Conservation (phyloP, 2,329 filamentous ascomycete species). For the Trichoderma gracile region DNA sequence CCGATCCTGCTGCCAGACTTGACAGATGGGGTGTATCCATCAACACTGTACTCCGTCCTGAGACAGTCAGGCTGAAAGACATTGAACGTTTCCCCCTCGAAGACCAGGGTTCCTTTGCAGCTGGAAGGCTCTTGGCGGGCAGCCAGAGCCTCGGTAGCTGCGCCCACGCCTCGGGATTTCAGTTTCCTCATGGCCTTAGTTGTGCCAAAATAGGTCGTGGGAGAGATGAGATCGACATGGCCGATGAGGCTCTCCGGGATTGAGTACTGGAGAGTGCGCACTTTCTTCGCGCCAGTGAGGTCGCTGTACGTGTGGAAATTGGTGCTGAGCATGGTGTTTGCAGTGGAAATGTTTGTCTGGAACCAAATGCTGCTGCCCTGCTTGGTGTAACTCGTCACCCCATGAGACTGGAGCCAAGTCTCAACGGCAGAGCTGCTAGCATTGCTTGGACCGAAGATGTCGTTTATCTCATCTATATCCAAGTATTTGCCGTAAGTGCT, state of each 20-base stretch:
- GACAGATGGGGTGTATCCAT: constrained; percentile 25
- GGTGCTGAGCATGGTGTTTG: constrained; percentile 15
- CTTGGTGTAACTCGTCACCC: neutral
- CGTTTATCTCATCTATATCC: neutral
- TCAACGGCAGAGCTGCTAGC: neutral
- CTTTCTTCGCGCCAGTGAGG: neutral
- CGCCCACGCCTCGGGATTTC: neutral
- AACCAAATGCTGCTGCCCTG: constrained; percentile 12
- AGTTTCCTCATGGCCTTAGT: neutral
- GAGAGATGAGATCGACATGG: constrained; percentile 28
- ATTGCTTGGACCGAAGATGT: constrained; percentile 7
- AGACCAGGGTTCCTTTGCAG: constrained; percentile 10
- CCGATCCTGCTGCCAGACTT: constrained; percentile 24
- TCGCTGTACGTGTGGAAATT: constrained; percentile 12
- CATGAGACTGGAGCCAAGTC: constrained; percentile 18
- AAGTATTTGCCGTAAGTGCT: constrained; percentile 16
- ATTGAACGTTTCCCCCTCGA: neutral
- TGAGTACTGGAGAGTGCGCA: constrained; percentile 28
- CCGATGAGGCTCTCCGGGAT: constrained; percentile 26
- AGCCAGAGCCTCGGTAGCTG: neutral
- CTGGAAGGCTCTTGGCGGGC: neutral
- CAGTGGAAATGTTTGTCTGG: constrained; percentile 6
- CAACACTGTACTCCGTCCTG: constrained; percentile 25
- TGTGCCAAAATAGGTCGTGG: constrained; percentile 27
- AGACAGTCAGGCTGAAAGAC: constrained; percentile 26